phyloP scores from a whole-genome alignment of 2,329 filamentous ascomycete genomes.

The Colletotrichum spinosum region DNA sequence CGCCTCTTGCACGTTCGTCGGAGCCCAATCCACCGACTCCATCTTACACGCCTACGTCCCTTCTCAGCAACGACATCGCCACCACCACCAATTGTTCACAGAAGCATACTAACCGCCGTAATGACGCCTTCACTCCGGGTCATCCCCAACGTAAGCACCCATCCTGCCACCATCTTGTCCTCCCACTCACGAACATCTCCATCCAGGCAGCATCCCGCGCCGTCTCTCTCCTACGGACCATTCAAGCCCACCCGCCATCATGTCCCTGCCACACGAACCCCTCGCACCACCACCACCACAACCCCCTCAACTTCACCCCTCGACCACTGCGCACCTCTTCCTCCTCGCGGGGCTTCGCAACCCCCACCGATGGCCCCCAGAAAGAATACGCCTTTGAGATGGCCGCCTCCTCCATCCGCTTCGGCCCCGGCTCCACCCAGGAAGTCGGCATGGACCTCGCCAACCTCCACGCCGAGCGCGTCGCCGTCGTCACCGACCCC shows the following conservation, averaged over 20 bases:
- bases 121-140: conserved; percentile 42
- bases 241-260: conserved; percentile 87
- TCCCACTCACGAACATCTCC: conserved; percentile 1
- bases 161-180: background rate
- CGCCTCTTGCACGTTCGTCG: background rate
- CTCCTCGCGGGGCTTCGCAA: conserved; percentile 65
- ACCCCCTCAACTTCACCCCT: conserved; percentile 67
- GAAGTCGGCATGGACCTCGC: conserved; percentile 98
- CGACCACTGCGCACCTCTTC: conserved; percentile 45
- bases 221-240: conserved; percentile 81
- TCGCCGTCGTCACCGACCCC: conserved; percentile 91
- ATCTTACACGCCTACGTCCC: background rate
- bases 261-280: conserved; percentile 96
- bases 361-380: conserved; percentile 70
- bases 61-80: background rate
- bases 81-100: background rate
- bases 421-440: conserved; percentile 91
- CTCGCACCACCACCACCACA: conserved; percentile 77
- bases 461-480: conserved; percentile 88
- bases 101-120: background rate
- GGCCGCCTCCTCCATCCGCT: conserved; percentile 94
- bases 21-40: background rate
- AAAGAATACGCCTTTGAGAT: conserved; percentile 99
- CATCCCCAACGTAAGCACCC: conserved; percentile 43
- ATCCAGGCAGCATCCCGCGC: conserved; percentile 71